Conservation (phyloP, 768 basidiomycete genomes). For the Boletus reticuloceps region DNA sequence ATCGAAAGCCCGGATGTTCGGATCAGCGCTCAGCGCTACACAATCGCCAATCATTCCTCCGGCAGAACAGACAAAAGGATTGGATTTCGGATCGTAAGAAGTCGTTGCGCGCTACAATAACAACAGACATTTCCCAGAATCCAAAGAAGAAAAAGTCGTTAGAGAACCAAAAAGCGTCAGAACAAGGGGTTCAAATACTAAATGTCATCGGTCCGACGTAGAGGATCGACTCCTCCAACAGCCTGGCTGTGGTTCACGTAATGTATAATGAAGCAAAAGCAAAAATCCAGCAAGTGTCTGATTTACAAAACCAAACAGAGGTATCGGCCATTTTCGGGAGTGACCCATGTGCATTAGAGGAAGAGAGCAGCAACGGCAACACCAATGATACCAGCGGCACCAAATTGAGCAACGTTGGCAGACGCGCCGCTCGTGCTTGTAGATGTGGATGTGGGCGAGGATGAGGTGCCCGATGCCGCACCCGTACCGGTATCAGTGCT, state of each 20-base stretch:
- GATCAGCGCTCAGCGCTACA: too few species aligned
- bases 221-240: slow-evolving; percentile 1
- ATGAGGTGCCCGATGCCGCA: not conserved
- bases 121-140: slow-evolving; percentile 15
- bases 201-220: slow-evolving; percentile 1
- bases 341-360: slow-evolving; percentile 23
- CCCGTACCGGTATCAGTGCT: not conserved
- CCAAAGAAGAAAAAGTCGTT: slow-evolving; percentile 12
- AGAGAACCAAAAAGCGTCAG: not conserved
- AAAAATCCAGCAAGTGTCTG: slow-evolving; percentile 12
- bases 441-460: slow-evolving; percentile 24
- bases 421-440: slow-evolving; percentile 36
- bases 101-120: slow-evolving; percentile 13
- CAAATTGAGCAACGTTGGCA: slow-evolving; percentile 42
- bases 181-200: slow-evolving; percentile 1
- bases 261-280: slow-evolving; percentile 17
- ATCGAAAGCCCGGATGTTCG: too few species aligned
- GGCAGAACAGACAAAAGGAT: not conserved
- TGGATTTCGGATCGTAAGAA: slow-evolving; percentile 17
- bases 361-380: slow-evolving; percentile 39
- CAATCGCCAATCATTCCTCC: too few species aligned
- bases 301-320: slow-evolving; percentile 12
- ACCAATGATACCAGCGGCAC: slow-evolving; percentile 37
- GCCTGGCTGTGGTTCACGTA: slow-evolving; percentile 8
- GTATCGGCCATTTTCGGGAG: slow-evolving; percentile 17